phyloP scores from a whole-genome alignment of 2,329 filamentous ascomycete genomes.

The Chaetothyriales sp. region DNA sequence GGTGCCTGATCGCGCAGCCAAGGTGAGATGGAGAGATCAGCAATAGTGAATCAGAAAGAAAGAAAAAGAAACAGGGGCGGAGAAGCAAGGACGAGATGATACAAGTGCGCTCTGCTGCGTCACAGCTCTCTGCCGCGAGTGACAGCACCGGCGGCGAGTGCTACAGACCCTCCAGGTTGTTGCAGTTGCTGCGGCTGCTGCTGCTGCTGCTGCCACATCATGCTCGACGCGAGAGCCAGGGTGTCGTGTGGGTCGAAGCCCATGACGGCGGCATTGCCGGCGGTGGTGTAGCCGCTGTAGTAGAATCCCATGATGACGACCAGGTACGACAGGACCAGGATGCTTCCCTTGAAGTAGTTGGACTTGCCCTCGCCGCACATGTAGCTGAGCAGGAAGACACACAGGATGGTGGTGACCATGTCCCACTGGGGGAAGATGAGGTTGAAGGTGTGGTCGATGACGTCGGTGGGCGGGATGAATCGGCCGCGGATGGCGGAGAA shows the following conservation, averaged over 20 bases:
- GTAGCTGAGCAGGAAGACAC: constrained; percentile 90
- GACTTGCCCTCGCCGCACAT: constrained; percentile 98
- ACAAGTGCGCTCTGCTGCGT: background rate
- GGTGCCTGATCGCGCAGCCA: no score
- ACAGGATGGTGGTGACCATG: constrained; percentile 91
- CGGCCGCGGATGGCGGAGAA: constrained; percentile 66
- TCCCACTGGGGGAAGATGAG: constrained; percentile 98
- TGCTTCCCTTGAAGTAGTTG: constrained; percentile 99
- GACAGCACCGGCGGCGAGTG: background rate
- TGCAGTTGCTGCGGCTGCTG: no score
- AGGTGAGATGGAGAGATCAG: no score
- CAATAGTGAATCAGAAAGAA: background rate
- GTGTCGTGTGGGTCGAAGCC: constrained; percentile 36
- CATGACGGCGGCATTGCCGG: constrained; percentile 29
- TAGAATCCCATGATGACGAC: constrained; percentile 89
- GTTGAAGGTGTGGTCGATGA: constrained; percentile 40
- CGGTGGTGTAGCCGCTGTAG: constrained; percentile 54
- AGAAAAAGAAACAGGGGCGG: background rate
- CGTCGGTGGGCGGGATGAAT: constrained; percentile 40
- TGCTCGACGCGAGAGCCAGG: constrained; percentile 22
- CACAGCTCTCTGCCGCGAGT: background rate
- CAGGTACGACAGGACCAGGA: constrained; percentile 80
- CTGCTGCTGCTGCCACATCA: constrained; percentile 1
- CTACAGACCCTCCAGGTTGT: background rate
- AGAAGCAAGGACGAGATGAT: background rate